phyloP scores from a whole-genome alignment of 805 yeast species.

The Hanseniaspora jakobsenii region DNA sequence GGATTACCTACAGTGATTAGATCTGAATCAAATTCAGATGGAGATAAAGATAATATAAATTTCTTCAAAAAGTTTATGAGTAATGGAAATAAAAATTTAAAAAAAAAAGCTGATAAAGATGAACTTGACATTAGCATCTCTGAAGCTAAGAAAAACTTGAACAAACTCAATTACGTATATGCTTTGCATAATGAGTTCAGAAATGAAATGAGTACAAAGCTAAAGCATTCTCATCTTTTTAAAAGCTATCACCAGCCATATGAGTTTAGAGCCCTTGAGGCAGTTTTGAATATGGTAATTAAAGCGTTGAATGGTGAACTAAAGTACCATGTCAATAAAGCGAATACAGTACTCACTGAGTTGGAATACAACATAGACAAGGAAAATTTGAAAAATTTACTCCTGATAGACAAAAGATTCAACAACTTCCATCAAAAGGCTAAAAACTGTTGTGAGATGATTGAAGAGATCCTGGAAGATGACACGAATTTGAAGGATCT shows the following conservation, averaged over 20 bases:
- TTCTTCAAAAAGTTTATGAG: no score
- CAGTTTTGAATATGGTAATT: slow-evolving; percentile 69
- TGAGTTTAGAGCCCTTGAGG: slow-evolving; percentile 83
- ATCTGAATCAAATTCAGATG: not conserved
- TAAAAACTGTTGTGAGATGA: slow-evolving; percentile 62
- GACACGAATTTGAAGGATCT: slow-evolving; percentile 79
- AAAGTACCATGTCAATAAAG: slow-evolving; percentile 68
- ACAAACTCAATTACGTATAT: slow-evolving; percentile 16
- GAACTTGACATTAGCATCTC: no score
- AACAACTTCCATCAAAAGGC: slow-evolving; percentile 78
- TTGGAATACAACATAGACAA: slow-evolving; percentile 75
- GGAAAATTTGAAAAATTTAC: slow-evolving; percentile 59
- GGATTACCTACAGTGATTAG: no score
- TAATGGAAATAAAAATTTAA: no score
- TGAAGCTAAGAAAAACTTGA: slow-evolving; percentile 14
- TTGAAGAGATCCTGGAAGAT: slow-evolving; percentile 74
- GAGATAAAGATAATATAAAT: no score
- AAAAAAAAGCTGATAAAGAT: no score
- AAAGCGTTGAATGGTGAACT: slow-evolving; percentile 73
- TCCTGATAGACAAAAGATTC: slow-evolving; percentile 75
- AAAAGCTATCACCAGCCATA: slow-evolving; percentile 45
- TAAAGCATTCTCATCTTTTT: slow-evolving; percentile 18
- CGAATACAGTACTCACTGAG: slow-evolving; percentile 60
- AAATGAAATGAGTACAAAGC: slow-evolving; percentile 14
- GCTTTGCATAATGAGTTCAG: slow-evolving; percentile 14